These are phyloP conservation scores for Podaxis sp. DNA, from an alignment of 768 basidiomycete species.

Conservation along the genomic window DNA sequence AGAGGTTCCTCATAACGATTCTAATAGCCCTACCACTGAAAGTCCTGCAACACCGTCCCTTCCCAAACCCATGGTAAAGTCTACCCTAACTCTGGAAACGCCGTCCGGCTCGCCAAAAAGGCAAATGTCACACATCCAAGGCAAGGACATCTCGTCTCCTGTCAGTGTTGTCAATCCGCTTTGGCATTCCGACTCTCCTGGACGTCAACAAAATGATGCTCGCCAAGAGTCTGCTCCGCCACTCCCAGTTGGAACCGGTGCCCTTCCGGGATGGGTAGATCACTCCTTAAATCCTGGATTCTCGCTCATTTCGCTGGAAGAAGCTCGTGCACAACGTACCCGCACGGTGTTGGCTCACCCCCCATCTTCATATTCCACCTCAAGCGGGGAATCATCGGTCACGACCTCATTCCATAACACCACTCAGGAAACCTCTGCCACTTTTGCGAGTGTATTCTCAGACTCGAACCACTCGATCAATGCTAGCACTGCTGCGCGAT, in stretches of 20 bases:
- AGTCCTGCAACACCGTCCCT: slow-evolving; percentile 22
- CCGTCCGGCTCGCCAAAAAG: slow-evolving; percentile 24
- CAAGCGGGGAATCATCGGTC: slow-evolving; percentile 20
- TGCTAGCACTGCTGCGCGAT: slow-evolving; percentile 13
- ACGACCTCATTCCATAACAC: slow-evolving; percentile 23
- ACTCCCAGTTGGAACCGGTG: slow-evolving; percentile 24
- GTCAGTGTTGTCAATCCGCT: slow-evolving; percentile 34
- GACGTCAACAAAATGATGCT: slow-evolving; percentile 23
- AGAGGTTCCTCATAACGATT: slow-evolving; percentile 42
- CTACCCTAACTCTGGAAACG: slow-evolving; percentile 31
- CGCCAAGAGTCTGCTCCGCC: slow-evolving; percentile 15
- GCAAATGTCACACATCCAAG: slow-evolving; percentile 33
- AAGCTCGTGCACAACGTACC: slow-evolving; percentile 69
- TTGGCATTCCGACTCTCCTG: slow-evolving; percentile 17
- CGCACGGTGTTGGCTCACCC: slow-evolving; percentile 37
- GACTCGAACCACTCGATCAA: neutral
- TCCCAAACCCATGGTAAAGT: slow-evolving; percentile 28
- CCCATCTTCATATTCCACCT: slow-evolving; percentile 18
- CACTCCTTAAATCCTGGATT: slow-evolving; percentile 45
- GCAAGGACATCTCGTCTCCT: slow-evolving; percentile 56
- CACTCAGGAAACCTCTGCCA: neutral
- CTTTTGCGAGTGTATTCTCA: neutral
- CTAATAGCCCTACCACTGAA: slow-evolving; percentile 48
- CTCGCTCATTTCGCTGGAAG: slow-evolving; percentile 70
- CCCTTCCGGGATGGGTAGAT: slow-evolving; percentile 50